phyloP scores from a whole-genome alignment of 108 stramenopile species.

The Nannochloropsis oceanica region DNA sequence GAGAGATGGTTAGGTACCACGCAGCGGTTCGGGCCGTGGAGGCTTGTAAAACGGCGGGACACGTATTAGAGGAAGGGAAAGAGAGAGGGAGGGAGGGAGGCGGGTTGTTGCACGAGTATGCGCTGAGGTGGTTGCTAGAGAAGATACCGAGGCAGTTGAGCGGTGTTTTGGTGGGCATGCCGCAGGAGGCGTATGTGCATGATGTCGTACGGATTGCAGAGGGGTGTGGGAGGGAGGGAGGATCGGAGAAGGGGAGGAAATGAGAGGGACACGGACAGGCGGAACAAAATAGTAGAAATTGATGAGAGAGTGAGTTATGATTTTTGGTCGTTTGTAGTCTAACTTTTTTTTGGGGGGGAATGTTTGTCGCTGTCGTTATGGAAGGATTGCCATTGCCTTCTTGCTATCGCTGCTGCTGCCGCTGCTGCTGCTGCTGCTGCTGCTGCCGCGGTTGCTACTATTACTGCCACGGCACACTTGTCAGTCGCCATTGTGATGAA shows the following conservation, averaged over 20 bases:
- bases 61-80: background rate
- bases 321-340: too few relatives aligned
- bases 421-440: too few relatives aligned
- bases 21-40: constrained; percentile 5
- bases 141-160: background rate
- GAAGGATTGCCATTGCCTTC: too few relatives aligned
- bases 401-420: too few relatives aligned
- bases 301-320: too few relatives aligned
- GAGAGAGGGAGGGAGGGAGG: background rate
- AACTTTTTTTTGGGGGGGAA: too few relatives aligned
- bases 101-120: constrained; percentile 3
- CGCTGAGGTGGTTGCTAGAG: constrained; percentile 7
- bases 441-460: too few relatives aligned
- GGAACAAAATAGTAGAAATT: too few relatives aligned
- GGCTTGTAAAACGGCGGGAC: background rate
- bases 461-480: too few relatives aligned
- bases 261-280: too few relatives aligned
- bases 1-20: constrained; percentile 19
- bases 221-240: background rate
- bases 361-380: too few relatives aligned
- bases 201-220: background rate
- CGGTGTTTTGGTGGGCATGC: background rate
- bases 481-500: too few relatives aligned
- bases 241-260: background rate
- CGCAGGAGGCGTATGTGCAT: background rate